Evolutionary conservation across 164 flowering plant species (phyloP).

Genomic region (Vitis cinerea): DNA sequence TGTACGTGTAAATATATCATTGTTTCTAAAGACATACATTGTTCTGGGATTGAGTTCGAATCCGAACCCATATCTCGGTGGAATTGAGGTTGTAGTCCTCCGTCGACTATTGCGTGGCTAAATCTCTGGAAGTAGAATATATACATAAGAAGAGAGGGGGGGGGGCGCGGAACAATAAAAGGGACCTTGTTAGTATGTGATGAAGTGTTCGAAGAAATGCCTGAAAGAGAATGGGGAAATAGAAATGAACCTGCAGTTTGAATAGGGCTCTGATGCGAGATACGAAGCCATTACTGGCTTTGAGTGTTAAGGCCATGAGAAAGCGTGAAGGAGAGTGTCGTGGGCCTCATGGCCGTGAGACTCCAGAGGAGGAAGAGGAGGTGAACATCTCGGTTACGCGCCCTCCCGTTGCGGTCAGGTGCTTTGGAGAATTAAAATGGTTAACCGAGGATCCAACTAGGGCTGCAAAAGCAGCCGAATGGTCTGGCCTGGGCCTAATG

Average conservation of each 20-base stretch:
- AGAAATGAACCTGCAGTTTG: slow-evolving; percentile 7
- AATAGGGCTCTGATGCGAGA: slow-evolving; percentile 18
- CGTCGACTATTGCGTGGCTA: slow-evolving; percentile 17
- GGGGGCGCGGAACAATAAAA: too few species aligned
- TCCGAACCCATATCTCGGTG: background rate
- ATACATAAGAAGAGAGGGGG: background rate
- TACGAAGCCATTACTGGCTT: background rate
- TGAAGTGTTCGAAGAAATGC: slow-evolving; percentile 24
- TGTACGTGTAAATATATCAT: background rate
- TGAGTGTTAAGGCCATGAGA: background rate
- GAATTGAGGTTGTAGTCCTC: slow-evolving; percentile 4
- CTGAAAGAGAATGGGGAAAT: slow-evolving; percentile 1
- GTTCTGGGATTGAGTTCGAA: background rate
- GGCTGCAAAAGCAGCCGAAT: too few species aligned
- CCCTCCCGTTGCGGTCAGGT: too few species aligned
- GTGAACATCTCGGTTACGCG: too few species aligned
- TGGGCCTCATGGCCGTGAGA: slow-evolving; percentile 5
- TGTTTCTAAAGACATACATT: too few species aligned
- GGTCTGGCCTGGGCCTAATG: too few species aligned
- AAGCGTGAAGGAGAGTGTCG: background rate
- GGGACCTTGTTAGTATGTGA: background rate
- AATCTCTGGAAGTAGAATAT: slow-evolving; percentile 17
- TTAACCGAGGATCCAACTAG: too few species aligned
- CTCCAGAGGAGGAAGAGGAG: too few species aligned
- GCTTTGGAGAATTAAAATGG: too few species aligned